Conservation (phyloP, 2,329 filamentous ascomycete genomes). For the Monilinia laxa region DNA sequence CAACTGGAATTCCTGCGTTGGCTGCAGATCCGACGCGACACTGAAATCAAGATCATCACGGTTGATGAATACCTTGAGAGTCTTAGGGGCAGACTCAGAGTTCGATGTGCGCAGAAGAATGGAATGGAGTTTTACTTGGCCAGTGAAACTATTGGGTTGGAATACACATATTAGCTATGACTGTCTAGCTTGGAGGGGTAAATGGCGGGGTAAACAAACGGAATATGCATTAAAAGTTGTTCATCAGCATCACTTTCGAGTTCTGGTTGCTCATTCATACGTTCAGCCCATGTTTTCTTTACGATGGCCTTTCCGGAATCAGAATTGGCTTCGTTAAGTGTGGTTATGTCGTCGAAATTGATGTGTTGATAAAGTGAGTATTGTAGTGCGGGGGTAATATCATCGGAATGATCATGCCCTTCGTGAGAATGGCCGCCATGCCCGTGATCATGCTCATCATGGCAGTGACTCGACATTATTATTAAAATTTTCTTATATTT, state of each 20-base stretch:
- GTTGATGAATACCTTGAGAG: slow-evolving; percentile 86
- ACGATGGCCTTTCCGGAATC: slow-evolving; percentile 72
- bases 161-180: slow-evolving; percentile 2
- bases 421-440: slow-evolving; percentile 60
- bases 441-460: slow-evolving; percentile 45
- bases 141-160: slow-evolving; percentile 68
- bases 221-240: slow-evolving; percentile 88
- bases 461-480: slow-evolving; percentile 47
- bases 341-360: slow-evolving; percentile 79
- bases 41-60: slow-evolving; percentile 82
- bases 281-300: slow-evolving; percentile 87
- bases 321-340: slow-evolving; percentile 74
- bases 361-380: slow-evolving; percentile 90
- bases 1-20: slow-evolving; percentile 76
- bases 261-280: slow-evolving; percentile 69
- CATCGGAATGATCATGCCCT: slow-evolving; percentile 84
- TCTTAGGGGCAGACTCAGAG: slow-evolving; percentile 70
- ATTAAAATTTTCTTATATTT: not conserved
- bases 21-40: slow-evolving; percentile 64
- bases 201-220: slow-evolving; percentile 55
- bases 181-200: slow-evolving; percentile 19
- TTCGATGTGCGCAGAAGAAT: slow-evolving; percentile 80
- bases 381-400: slow-evolving; percentile 88
- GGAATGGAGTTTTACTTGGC: slow-evolving; percentile 88
- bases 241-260: slow-evolving; percentile 86